Evolutionary conservation across 2,329 filamentous ascomycete species (phyloP).

Genomic region (Fusarium praegraminearum): DNA sequence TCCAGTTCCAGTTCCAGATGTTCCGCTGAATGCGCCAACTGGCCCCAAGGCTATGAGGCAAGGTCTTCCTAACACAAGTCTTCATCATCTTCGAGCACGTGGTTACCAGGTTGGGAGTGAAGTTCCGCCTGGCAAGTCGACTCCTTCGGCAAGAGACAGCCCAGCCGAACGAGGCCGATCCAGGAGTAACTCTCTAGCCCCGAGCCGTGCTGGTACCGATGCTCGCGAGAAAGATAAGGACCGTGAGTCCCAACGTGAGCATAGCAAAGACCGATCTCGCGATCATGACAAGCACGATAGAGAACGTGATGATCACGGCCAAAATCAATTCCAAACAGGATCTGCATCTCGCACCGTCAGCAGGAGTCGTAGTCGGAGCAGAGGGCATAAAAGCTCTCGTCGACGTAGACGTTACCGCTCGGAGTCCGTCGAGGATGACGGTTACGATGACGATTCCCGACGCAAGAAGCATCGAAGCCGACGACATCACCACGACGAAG

Average conservation of each 20-base stretch:
- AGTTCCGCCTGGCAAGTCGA: conserved; percentile 45
- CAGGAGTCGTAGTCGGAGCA: conserved; percentile 55
- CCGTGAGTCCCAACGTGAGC: conserved; percentile 50
- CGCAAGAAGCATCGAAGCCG: conserved; percentile 64
- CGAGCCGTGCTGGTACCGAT: conserved; percentile 18
- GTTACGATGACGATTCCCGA: conserved; percentile 60
- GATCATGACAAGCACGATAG: conserved; percentile 45
- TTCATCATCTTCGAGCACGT: conserved; percentile 71
- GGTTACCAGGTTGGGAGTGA: conserved; percentile 62
- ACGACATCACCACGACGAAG: conserved; percentile 59
- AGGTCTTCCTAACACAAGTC: conserved; percentile 84
- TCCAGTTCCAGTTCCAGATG: conserved; percentile 52
- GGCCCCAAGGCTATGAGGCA: conserved; percentile 96
- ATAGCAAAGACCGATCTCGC: conserved; percentile 51
- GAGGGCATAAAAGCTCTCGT: conserved; percentile 60
- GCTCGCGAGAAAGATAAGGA: conserved; percentile 54
- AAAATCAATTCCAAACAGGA: conserved; percentile 48
- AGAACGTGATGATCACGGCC: conserved; percentile 37
- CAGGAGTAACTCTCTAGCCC: conserved; percentile 61
- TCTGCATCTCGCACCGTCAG: conserved; percentile 49
- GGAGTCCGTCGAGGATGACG: conserved; percentile 62
- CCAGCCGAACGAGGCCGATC: conserved; percentile 51
- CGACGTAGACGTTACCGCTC: conserved; percentile 69
- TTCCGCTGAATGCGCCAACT: conserved; percentile 81
- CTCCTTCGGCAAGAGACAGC: conserved; percentile 33